Evolutionary conservation across 1,139 yeast genomes (phyloP).

Genomic region (Saccharomyces hybrid): DNA sequence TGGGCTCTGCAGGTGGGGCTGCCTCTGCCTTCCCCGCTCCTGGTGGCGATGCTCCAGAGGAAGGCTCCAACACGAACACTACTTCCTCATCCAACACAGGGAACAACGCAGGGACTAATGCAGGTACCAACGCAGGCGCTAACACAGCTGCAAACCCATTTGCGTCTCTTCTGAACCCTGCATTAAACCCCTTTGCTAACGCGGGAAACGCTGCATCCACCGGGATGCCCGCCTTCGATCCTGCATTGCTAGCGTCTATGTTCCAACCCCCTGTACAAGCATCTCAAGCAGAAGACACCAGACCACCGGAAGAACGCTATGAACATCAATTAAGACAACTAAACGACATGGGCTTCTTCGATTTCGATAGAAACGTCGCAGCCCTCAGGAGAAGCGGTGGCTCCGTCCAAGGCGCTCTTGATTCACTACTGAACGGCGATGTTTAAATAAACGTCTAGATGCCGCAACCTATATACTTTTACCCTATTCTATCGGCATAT

Average conservation of each 20-base stretch:
- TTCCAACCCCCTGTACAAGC: slow-evolving; percentile 35
- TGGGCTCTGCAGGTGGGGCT: slow-evolving; percentile 15
- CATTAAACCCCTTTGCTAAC: slow-evolving; percentile 38
- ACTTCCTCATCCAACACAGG: slow-evolving; percentile 14
- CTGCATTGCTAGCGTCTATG: slow-evolving; percentile 36
- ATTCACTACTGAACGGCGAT: slow-evolving; percentile 62
- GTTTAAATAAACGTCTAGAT: slow-evolving; percentile 13
- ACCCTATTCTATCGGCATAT: neutral
- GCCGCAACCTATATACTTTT: neutral
- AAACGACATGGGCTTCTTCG: slow-evolving; percentile 94
- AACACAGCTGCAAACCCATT: slow-evolving; percentile 43
- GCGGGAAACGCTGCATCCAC: slow-evolving; percentile 13
- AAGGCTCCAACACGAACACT: slow-evolving; percentile 11
- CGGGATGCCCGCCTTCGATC: slow-evolving; percentile 30
- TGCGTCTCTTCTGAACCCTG: slow-evolving; percentile 40
- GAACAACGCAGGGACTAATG: neutral
- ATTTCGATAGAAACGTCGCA: slow-evolving; percentile 82
- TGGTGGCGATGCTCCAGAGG: slow-evolving; percentile 22
- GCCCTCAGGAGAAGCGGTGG: slow-evolving; percentile 96
- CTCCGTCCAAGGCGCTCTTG: slow-evolving; percentile 94
- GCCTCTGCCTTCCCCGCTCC: slow-evolving; percentile 34
- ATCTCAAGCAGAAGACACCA: slow-evolving; percentile 41
- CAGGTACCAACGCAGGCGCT: slow-evolving; percentile 5
- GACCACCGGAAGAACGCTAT: slow-evolving; percentile 95
- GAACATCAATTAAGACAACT: slow-evolving; percentile 85